Evolutionary conservation across 2,329 filamentous ascomycete species (phyloP).

Genomic region (Colletotrichum spinosum): DNA sequence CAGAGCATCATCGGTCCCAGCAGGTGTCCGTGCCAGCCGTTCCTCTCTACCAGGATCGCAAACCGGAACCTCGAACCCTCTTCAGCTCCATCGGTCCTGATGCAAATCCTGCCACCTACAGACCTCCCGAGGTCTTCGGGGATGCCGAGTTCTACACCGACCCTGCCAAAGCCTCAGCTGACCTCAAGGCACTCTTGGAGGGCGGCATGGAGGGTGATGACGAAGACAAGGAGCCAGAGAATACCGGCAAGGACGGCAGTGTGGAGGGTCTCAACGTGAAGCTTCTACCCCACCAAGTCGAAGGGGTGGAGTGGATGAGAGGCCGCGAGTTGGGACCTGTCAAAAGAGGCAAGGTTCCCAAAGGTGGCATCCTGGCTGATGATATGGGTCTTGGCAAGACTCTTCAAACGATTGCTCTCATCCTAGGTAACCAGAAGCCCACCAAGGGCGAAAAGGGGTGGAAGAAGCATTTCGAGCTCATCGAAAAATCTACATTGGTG

Average conservation of each 20-base stretch:
- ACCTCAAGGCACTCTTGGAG: slow-evolving; percentile 85
- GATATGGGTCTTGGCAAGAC: slow-evolving; percentile 99
- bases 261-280: slow-evolving; percentile 88
- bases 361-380: slow-evolving; percentile 94
- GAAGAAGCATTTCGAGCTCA: slow-evolving; percentile 75
- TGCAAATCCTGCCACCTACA: slow-evolving; percentile 47
- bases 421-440: slow-evolving; percentile 84
- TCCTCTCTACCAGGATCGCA: slow-evolving; percentile 60
- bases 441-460: slow-evolving; percentile 67
- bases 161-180: slow-evolving; percentile 76
- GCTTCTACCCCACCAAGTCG: slow-evolving; percentile 91
- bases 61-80: slow-evolving; percentile 57
- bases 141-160: slow-evolving; percentile 74
- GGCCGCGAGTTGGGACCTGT: slow-evolving; percentile 89
- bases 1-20: slow-evolving; percentile 67
- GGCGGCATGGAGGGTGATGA: slow-evolving; percentile 82
- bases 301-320: slow-evolving; percentile 95
- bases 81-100: slow-evolving; percentile 57
- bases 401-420: slow-evolving; percentile 89
- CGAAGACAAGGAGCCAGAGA: slow-evolving; percentile 57
- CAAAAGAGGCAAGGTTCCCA: slow-evolving; percentile 84
- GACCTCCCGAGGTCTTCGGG: slow-evolving; percentile 43
- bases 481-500: slow-evolving; percentile 86
- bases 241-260: slow-evolving; percentile 58
- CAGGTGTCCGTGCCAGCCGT: slow-evolving; percentile 60